A percentile compares a stretch with the other conserved stretches of the same genome.
Conservation (phyloP, 1,284 basidiomycete species). For the Grifola frondosa region DNA sequence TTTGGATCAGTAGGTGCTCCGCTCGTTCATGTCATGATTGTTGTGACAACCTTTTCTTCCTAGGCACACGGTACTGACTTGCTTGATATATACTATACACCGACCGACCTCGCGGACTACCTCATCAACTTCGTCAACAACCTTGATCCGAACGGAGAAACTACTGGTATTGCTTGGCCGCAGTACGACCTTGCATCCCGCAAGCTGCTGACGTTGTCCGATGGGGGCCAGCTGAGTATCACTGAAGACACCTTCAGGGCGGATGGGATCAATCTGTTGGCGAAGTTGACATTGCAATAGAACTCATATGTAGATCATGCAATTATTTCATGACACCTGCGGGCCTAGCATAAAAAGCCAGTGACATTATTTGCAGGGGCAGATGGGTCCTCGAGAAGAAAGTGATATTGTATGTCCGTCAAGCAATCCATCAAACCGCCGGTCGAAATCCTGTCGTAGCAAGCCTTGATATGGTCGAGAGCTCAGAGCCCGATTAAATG, state of each 20-base stretch:
- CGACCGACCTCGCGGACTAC: constrained; percentile 18
- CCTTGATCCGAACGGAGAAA: constrained; percentile 21
- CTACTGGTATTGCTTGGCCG: constrained; percentile 16
- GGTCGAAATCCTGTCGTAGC: too few relatives aligned
- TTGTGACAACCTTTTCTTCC: background rate
- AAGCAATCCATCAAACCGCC: too few relatives aligned
- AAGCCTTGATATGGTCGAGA: too few relatives aligned
- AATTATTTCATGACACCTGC: too few relatives aligned
- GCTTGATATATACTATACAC: constrained; percentile 3
- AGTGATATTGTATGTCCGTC: too few relatives aligned
- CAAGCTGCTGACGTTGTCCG: constrained; percentile 19
- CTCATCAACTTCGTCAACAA: constrained; percentile 23
- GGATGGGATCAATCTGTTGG: constrained; percentile 40
- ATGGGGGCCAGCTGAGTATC: constrained; percentile 20
- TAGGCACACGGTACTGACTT: constrained; percentile 20
- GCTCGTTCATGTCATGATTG: background rate
- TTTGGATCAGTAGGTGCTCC: constrained; percentile 42
- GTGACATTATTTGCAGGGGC: too few relatives aligned
- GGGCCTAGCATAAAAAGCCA: too few relatives aligned
- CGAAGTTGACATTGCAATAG: too few relatives aligned
- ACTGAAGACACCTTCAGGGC: constrained; percentile 30
- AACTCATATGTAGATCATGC: too few relatives aligned
- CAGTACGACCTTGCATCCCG: constrained; percentile 12
- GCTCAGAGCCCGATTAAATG: too few relatives aligned
- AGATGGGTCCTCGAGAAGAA: too few relatives aligned